Evolutionary conservation across 805 yeast species (phyloP), one percentile per base, ranked within the genome.

Genomic region (Zygotorulaspora danielsina): DNA sequence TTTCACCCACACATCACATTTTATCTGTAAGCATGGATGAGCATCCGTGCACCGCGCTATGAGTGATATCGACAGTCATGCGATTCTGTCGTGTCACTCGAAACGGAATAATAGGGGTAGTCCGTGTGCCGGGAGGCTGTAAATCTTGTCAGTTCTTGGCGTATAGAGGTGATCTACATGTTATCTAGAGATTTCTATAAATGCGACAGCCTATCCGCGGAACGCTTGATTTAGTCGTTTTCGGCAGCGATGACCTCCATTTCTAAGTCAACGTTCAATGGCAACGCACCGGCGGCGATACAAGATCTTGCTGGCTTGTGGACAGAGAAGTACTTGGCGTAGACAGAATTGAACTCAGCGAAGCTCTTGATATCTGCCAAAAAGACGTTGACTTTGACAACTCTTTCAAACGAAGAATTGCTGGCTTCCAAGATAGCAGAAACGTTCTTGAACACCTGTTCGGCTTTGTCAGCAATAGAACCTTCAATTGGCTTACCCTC

Each of bases 291-390:
- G 48, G 89, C 97, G 32, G 97, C 97, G 54, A 93, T 95, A 73
- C 97, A 93, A 2, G 97, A 85, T 76, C 98, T 86, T 27, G 97
- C 97, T 31, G 98, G 97, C 64, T 82, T 83, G 69, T 82, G 90
- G 33, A 66, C 70, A 57, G 62, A 73, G 70, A 86, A 86, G 67
- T 84, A 81, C 65, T 80, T 63, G 36, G 78, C 79, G 68, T 93
- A 93, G 37, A 85, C 95, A 50, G 72, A 74, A 71, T 93, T 93
- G 72, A 93, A 84, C 48, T 77, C 83, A 46, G 76, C 86, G 59
- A 93, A 93, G 61, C 83, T 76, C 55, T 71, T 70, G 82, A 93
- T 90, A 66, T 93, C 96, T 45, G 95, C 81, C 64, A 93, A 78
- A 73, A 86, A 93, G 52, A 90, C 75, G 63, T 82, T 90, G 57